Evolutionary conservation across 192 early-diverging fungal species (phyloP).

Genomic region (Linnemannia hyalina): DNA sequence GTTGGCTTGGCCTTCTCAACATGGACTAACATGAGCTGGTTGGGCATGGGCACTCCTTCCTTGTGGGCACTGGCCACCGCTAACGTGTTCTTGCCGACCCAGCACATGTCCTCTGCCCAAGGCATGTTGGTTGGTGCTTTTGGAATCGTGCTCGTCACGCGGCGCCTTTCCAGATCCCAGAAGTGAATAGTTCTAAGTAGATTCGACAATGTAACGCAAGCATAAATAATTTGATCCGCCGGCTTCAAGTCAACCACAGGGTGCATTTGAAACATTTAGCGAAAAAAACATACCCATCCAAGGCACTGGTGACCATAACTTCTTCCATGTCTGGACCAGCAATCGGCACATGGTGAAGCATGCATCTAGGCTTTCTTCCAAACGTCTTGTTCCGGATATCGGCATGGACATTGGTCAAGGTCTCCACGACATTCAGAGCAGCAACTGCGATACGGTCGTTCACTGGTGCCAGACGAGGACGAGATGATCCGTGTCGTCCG

Average conservation of each 20-base stretch:
- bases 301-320: constrained; percentile 43
- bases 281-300: constrained; percentile 36
- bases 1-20: constrained; percentile 10
- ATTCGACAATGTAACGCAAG: neutral
- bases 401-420: constrained; percentile 32
- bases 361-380: constrained; percentile 30
- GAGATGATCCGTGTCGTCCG: neutral
- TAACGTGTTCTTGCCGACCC: constrained; percentile 38
- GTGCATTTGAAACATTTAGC: neutral
- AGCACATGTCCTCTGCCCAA: constrained; percentile 54
- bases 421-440: constrained; percentile 23
- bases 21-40: constrained; percentile 38
- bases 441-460: constrained; percentile 15
- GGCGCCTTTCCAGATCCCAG: constrained; percentile 35
- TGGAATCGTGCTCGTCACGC: constrained; percentile 23
- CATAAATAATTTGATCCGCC: constrained; percentile 7
- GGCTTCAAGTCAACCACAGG: neutral
- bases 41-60: constrained; percentile 15
- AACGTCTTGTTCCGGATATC: constrained; percentile 32
- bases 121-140: constrained; percentile 27
- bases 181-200: constrained; percentile 33
- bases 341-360: constrained; percentile 29
- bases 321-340: constrained; percentile 41
- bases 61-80: constrained; percentile 34
- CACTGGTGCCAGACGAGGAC: neutral